Conservation (phyloP, 2,329 filamentous ascomycete genomes). For the Colletotrichum shisoi region DNA sequence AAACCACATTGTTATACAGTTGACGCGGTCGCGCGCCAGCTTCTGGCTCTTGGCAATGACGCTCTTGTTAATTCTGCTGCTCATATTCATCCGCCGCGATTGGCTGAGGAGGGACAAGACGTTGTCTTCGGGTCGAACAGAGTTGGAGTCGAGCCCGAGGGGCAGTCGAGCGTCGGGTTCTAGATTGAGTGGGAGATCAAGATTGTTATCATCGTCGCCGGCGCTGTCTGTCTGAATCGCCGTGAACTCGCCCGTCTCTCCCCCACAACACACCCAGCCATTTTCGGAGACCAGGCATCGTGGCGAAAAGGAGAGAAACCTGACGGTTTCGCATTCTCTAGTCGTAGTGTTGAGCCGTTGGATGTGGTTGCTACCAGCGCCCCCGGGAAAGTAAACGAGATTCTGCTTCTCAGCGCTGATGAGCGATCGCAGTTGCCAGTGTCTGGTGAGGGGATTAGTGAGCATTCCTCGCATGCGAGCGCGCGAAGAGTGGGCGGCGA, state of each 20-base stretch:
- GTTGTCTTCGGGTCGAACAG: constrained; percentile 47
- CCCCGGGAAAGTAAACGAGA: constrained; percentile 84
- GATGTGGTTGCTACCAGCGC: constrained; percentile 69
- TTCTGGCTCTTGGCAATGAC: constrained; percentile 61
- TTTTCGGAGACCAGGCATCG: constrained; percentile 85
- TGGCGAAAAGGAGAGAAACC: constrained; percentile 74
- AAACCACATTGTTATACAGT: constrained; percentile 72
- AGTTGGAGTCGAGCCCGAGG: constrained; percentile 44
- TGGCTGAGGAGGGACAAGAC: constrained; percentile 51
- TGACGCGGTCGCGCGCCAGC: constrained; percentile 68
- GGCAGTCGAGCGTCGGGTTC: constrained; percentile 49
- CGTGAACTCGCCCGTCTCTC: constrained; percentile 86
- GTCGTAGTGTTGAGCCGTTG: constrained; percentile 74
- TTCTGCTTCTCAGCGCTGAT: constrained; percentile 81
- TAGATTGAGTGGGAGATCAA: constrained; percentile 44
- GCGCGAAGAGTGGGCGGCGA: constrained; percentile 10
- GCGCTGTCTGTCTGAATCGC: constrained; percentile 71
- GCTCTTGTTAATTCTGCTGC: constrained; percentile 53
- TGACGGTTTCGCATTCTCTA: constrained; percentile 76
- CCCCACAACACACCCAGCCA: constrained; percentile 91
- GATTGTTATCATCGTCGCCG: constrained; percentile 44
- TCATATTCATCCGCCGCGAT: constrained; percentile 45
- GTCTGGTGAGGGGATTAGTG: constrained; percentile 57
- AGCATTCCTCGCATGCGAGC: constrained; percentile 21
- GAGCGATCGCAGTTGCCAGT: constrained; percentile 89